Evolutionary conservation across 2,329 filamentous ascomycete species (phyloP), one percentile per base, ranked within the genome.

Genomic region (Rachicladosporium sp.): DNA sequence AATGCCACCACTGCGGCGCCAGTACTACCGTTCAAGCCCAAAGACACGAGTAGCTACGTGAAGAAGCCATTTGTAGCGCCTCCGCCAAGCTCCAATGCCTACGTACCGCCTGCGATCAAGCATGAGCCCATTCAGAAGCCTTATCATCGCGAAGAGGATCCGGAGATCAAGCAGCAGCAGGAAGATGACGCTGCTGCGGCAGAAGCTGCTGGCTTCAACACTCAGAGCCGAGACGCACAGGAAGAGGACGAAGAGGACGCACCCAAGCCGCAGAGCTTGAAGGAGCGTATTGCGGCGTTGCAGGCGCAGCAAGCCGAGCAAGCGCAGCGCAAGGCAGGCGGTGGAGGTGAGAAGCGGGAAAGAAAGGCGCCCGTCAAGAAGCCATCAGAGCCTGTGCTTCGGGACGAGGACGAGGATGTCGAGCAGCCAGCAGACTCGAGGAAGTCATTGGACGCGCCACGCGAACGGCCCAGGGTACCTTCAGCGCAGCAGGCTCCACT

Each of bases 21-120:
- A 6, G 69, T 91, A 44, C 76, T 86, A n/a, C 91, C 91, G 1
- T 89, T 93, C 65, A 93, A 93, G 58, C 85, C 87, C 12, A 71
- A 73, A 43, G 76, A 76, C 2, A 63, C 70, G 42, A 71, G 72
- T 46, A 71, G 71, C 38, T 96, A 96, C 56, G 79, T 98, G 62
- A 95, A 89, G 71, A 96, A 96, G 63, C 87, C 89, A 0, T 98
- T 95, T 54, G 88, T 98, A 41, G 85, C 91, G 3, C 87, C 91
- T 37, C 91, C 91, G 11, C 91, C 91, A 1, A 94, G 87, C 60
- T 82, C 86, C 50, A 82, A 95, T 65, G 82, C 89, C 15, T 98
- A 85, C 54, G 73, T 98, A 7, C 85, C 91, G 15, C 79, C 83
- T 3, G 70, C 73, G 4, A 76, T 79, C 13, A 82, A 91, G 46